phyloP scores from a whole-genome alignment of 768 basidiomycete genomes.

The Kwoniella bestiolae region DNA sequence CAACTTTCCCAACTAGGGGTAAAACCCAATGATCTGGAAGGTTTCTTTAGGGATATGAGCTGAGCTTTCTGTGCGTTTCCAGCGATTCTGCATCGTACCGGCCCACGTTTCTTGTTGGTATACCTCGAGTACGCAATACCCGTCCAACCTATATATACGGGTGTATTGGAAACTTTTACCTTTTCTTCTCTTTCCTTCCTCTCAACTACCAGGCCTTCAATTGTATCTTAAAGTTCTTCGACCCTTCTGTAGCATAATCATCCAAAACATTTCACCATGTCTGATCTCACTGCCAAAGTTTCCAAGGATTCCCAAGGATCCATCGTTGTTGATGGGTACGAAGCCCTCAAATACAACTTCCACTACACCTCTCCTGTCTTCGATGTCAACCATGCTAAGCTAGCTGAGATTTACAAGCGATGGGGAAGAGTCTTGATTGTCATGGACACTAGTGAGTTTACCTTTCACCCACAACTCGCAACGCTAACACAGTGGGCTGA shows the following conservation, averaged over 20 bases:
- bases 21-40: conserved; percentile 4
- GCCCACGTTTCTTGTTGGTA: conserved; percentile 3
- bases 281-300: conserved; percentile 55
- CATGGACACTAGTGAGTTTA: conserved; percentile 55
- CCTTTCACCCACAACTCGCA: not conserved
- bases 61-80: not conserved
- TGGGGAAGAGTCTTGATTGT: conserved; percentile 57
- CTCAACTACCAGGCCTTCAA: not conserved
- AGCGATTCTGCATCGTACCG: not conserved
- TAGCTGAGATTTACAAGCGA: conserved; percentile 56
- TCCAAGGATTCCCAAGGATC: conserved; percentile 42
- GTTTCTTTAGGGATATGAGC: not conserved
- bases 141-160: not conserved
- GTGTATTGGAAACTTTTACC: not conserved
- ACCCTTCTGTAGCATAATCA: not conserved
- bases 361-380: conserved; percentile 56
- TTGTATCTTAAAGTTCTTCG: not conserved
- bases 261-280: conserved; percentile 37
- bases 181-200: conserved; percentile 8
- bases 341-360: conserved; percentile 57
- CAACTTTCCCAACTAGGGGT: not conserved
- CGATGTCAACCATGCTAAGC: conserved; percentile 47
- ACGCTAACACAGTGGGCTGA: not conserved
- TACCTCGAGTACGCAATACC: not conserved
- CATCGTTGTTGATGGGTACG: conserved; percentile 51